Evolutionary conservation across 108 stramenopile genomes (phyloP).

Genomic region (Cyclotella baltica): DNA sequence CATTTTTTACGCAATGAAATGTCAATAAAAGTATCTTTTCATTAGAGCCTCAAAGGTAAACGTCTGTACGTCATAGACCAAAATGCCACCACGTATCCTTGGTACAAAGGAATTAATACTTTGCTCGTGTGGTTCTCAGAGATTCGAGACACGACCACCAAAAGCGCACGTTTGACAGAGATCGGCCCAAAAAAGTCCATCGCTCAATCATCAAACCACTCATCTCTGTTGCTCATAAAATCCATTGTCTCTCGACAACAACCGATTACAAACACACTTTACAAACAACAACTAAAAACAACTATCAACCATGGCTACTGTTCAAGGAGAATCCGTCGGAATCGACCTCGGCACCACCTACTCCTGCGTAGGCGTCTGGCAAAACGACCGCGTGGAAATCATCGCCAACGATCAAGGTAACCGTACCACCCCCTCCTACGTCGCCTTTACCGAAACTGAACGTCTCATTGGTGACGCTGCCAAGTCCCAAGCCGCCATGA

Average conservation of each 20-base stretch:
- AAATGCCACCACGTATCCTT: no score
- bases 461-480: conserved; percentile 99
- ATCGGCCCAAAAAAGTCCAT: no score
- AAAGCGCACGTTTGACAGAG: no score
- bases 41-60: no score
- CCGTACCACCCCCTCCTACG: conserved; percentile 99
- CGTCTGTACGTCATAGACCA: no score
- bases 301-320: conserved; percentile 9
- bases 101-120: no score
- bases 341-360: conserved; percentile 96
- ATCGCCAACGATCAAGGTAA: conserved; percentile 99
- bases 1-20: no score
- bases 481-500: conserved; percentile 98
- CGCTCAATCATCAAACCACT: no score
- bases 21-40: no score
- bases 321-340: conserved; percentile 68
- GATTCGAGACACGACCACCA: no score
- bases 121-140: no score
- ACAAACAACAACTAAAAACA: background rate
- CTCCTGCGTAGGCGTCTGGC: conserved; percentile 99
- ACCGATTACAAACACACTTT: background rate
- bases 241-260: background rate
- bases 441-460: conserved; percentile 98
- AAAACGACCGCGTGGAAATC: conserved; percentile 99
- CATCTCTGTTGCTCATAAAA: conserved; percentile 1